Evolutionary conservation across 169 alveolate genomes (phyloP).

Genomic region (Eimeria maxima): DNA sequence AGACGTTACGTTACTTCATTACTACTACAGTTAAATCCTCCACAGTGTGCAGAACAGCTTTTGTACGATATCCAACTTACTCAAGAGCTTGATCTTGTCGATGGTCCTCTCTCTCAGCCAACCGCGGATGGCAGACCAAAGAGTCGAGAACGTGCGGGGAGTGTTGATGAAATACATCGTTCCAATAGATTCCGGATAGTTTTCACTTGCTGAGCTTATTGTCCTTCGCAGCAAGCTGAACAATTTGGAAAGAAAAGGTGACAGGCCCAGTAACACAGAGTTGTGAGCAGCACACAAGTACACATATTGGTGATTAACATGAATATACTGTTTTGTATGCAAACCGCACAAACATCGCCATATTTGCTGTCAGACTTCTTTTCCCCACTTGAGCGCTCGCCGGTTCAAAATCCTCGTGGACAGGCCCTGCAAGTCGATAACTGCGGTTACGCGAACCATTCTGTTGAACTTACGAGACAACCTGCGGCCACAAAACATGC

Average conservation of each 20-base stretch:
- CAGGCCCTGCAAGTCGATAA: conserved; percentile 81
- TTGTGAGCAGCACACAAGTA: not conserved
- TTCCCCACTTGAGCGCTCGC: conserved; percentile 73
- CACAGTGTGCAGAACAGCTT: not conserved
- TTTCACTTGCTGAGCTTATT: conserved; percentile 75
- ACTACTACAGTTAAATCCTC: not conserved
- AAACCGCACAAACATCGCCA: not conserved
- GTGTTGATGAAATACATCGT: conserved; percentile 81
- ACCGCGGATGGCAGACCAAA: conserved; percentile 80
- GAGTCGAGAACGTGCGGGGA: conserved; percentile 75
- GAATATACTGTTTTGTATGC: not conserved
- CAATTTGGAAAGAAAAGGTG: not conserved
- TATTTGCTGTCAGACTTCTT: not conserved
- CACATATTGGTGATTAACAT: not conserved
- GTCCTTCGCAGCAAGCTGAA: conserved; percentile 70
- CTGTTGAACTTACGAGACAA: conserved; percentile 76
- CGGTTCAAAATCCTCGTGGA: conserved; percentile 82
- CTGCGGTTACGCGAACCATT: conserved; percentile 77
- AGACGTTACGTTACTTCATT: no score
- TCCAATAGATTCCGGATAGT: conserved; percentile 81
- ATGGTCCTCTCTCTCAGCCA: conserved; percentile 82
- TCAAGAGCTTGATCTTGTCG: conserved; percentile 76
- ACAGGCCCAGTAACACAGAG: not conserved
- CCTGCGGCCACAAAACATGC: conserved; percentile 26
- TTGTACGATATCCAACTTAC: not conserved